A percentile compares a stretch with the other conserved stretches of the same genome.
Conservation (phyloP, 2,329 filamentous ascomycete genomes). For the Neofusicoccum laricinum region DNA sequence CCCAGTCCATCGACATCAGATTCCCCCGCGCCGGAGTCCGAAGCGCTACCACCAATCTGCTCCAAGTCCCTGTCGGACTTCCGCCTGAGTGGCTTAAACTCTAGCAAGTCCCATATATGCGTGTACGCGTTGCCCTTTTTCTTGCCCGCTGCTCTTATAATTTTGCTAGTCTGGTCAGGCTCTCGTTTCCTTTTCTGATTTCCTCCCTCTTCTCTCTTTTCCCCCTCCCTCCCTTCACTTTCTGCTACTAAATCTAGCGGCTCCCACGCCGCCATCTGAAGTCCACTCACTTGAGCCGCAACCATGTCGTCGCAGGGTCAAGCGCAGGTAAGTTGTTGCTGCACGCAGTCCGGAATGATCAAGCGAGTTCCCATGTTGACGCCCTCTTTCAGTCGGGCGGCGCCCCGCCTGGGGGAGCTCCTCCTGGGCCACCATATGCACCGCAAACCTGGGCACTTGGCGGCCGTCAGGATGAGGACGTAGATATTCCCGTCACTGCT, state of each 20-base stretch:
- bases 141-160: neutral
- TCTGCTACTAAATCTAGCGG: neutral
- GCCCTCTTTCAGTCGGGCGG: neutral
- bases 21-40: constrained; percentile 12
- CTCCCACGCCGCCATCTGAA: neutral
- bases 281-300: neutral
- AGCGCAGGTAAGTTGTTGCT: neutral
- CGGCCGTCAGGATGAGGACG: constrained; percentile 31
- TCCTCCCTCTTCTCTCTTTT: neutral
- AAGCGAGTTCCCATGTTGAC: neutral
- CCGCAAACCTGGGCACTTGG: constrained; percentile 35
- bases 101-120: neutral
- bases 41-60: constrained; percentile 5
- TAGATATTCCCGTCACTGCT: constrained; percentile 41
- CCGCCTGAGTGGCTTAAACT: neutral
- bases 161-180: neutral
- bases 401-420: neutral
- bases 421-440: constrained; percentile 24
- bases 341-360: neutral
- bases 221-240: neutral
- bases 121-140: neutral
- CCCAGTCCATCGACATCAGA: constrained; percentile 10
- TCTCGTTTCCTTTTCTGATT: neutral
- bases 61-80: neutral
- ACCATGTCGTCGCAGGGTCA: constrained; percentile 1